A percentile compares a stretch with the other conserved stretches of the same genome.
Conservation (phyloP, 352 stramenopile species). For the Phytophthora lateralis region DNA sequence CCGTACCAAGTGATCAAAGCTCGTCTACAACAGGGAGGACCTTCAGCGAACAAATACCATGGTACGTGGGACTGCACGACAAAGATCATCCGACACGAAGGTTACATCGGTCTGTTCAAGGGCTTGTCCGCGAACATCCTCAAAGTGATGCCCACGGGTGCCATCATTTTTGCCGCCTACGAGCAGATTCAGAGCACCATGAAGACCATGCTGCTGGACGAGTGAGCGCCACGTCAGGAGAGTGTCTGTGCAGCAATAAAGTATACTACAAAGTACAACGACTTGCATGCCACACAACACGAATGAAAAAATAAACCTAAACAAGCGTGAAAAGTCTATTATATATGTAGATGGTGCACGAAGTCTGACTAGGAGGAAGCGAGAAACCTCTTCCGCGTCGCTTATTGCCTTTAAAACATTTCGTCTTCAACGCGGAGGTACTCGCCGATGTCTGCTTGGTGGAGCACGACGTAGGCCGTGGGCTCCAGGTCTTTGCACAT, state of each 20-base stretch:
- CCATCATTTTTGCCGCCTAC: slow-evolving; percentile 93
- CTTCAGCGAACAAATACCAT: slow-evolving; percentile 82
- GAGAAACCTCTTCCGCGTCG: neutral
- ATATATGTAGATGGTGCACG: slow-evolving; percentile 48
- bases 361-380: slow-evolving; percentile 18
- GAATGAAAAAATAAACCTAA: slow-evolving; percentile 11
- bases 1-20: slow-evolving; percentile 98
- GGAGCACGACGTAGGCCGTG: slow-evolving; percentile 97
- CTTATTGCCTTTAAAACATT: slow-evolving; percentile 89
- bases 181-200: slow-evolving; percentile 79
- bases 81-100: slow-evolving; percentile 93
- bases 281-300: slow-evolving; percentile 17
- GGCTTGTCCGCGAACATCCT: slow-evolving; percentile 95
- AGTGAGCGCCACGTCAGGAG: slow-evolving; percentile 26
- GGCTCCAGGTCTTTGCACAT: slow-evolving; percentile 96
- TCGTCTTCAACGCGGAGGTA: slow-evolving; percentile 99
- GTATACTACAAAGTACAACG: slow-evolving; percentile 21
- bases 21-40: slow-evolving; percentile 92
- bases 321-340: slow-evolving; percentile 59
- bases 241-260: slow-evolving; percentile 33
- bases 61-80: slow-evolving; percentile 90
- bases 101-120: slow-evolving; percentile 94
- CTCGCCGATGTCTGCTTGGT: slow-evolving; percentile 99
- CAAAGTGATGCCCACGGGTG: slow-evolving; percentile 95
- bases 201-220: slow-evolving; percentile 50